Percentiles rank a stretch among this genome's conserved stretches.
phyloP scores from a whole-genome alignment of 2,329 filamentous ascomycete genomes.

The Colletotrichum lentis region DNA sequence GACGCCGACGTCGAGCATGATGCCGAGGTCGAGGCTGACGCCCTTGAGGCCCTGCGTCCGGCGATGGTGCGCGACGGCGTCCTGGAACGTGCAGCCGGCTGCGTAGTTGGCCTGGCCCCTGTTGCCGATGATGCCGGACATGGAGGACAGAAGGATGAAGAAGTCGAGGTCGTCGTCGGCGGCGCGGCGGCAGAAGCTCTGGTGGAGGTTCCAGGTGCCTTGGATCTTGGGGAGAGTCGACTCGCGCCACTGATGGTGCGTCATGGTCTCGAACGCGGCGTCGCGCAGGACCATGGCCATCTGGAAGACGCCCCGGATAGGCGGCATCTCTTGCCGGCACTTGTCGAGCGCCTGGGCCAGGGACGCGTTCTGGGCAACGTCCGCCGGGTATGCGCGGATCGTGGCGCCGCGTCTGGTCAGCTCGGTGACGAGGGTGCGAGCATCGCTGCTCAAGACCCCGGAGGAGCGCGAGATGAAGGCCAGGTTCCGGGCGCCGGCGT shows the following conservation, averaged over 20 bases:
- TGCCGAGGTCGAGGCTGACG: no score
- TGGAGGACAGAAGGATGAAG: conserved; percentile 43
- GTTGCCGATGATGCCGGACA: conserved; percentile 43
- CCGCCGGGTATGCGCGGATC: no score
- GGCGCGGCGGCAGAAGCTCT: background rate
- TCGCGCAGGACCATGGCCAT: conserved; percentile 50
- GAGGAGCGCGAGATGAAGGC: no score
- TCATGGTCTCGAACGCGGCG: conserved; percentile 43
- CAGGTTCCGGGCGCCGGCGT: no score
- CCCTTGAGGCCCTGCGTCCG: no score
- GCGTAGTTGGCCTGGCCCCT: conserved; percentile 55
- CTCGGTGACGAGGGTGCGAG: no score
- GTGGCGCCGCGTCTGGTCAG: no score
- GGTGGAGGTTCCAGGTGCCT: conserved; percentile 48
- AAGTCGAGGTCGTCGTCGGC: conserved; percentile 49
- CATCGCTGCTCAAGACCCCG: no score
- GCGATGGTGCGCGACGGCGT: no score
- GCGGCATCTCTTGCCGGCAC: background rate
- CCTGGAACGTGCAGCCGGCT: conserved; percentile 41
- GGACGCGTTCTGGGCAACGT: no score
- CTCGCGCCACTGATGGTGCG: conserved; percentile 37
- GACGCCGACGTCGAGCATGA: no score
- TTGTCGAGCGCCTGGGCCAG: no score
- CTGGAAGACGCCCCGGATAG: conserved; percentile 51
- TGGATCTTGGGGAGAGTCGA: conserved; percentile 44